Evolutionary conservation across 257 asterid species (phyloP), one percentile per base, ranked within the genome.

Genomic region (Nicotiana attenuata): DNA sequence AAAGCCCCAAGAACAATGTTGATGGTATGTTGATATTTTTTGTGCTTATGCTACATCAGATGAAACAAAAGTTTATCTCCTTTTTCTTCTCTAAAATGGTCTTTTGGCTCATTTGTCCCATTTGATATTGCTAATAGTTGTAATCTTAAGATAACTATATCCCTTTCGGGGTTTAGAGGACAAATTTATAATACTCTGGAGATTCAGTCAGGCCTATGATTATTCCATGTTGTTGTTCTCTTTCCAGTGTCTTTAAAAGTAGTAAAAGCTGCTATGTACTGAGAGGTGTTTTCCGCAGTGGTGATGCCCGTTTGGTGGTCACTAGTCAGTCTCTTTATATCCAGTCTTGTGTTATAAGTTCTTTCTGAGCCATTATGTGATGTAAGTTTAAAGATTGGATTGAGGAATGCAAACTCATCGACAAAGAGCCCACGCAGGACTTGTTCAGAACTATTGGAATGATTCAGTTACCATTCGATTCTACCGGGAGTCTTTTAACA

Each of bases 11-110:
- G 50, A 63, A 83, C 71, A 8, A 64, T 83, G 57, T 41, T n/a
- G 81, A 64, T 50, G 85, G 85, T 82, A 82, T 60, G 65, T 59
- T 60, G 57, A 22, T 16, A 28, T 24, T 60, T 63, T 63, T n/a
- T 61, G 63, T 63, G 33, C 38, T 52, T 56, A 63, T 63, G 56
- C 17, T 68, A 38, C 77, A 68, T 38, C 24, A 38, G 56, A 68
- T 2, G 31, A 68, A 68, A 68, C 28, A 24, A 17, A 68, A 38
- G 19, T 68, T 35, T 68, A 10, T 38, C 55, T 78, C 33, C n/a
- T 15, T 64, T 9, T 31, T 59, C n/a, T 47, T 78, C 52, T 78
- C 71, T 56, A 19, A 57, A 59, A 47, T 55, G 50, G 26, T 31
- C 17, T 55, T 56, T 57, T 20, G 26, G 52, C 19, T 77, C 55